Percentiles rank a stretch among this genome's conserved stretches.
phyloP scores from a whole-genome alignment of 768 basidiomycete species.

The Mrakia hoshinonis region DNA sequence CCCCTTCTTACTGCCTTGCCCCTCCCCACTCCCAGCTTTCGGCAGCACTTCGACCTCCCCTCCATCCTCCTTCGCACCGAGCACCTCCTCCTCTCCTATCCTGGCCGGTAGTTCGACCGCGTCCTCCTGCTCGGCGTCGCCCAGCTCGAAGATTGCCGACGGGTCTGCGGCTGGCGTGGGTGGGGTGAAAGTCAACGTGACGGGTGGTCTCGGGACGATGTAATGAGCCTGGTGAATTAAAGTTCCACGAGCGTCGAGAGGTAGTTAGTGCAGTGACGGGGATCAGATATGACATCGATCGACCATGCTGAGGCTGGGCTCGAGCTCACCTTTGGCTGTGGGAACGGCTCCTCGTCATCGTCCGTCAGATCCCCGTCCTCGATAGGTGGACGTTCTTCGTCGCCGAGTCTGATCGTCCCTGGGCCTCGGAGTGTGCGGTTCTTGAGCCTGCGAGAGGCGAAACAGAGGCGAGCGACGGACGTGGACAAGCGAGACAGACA shows the following conservation, averaged over 20 bases:
- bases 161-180: constrained; percentile 36
- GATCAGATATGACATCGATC: too few species aligned
- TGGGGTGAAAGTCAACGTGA: constrained; percentile 14
- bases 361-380: background rate
- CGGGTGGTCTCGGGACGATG: background rate
- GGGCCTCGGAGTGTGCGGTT: background rate
- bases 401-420: background rate
- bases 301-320: too few species aligned
- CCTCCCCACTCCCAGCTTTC: background rate
- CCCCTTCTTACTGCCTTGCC: background rate
- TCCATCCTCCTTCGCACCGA: background rate
- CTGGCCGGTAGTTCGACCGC: background rate
- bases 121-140: background rate
- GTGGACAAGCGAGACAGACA: too few species aligned
- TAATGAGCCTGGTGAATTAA: background rate
- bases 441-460: background rate
- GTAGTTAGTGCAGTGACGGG: too few species aligned
- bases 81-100: background rate
- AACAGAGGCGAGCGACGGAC: background rate
- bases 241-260: too few species aligned
- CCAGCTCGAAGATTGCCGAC: background rate
- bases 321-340: too few species aligned
- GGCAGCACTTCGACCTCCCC: background rate
- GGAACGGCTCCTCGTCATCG: background rate
- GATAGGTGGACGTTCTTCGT: background rate